phyloP scores from a whole-genome alignment of 2,329 filamentous ascomycete species.

The Arachnomyces sp. region DNA sequence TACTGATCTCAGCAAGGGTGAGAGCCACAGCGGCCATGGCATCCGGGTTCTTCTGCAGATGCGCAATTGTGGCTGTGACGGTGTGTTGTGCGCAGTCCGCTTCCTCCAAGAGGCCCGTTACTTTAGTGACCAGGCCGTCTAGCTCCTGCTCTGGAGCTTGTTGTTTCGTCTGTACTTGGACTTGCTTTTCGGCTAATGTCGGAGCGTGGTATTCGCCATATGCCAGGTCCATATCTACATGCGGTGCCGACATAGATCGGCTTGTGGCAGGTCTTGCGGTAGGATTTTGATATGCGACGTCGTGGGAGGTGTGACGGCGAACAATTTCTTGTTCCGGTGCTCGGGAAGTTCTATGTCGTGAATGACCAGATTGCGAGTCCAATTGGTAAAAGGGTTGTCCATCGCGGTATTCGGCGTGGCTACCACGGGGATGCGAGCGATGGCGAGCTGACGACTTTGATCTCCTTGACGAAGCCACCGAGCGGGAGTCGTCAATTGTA shows the following conservation, averaged over 20 bases:
- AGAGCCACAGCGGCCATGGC: conserved; percentile 89
- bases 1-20: conserved; percentile 83
- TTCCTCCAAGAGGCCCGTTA: conserved; percentile 74
- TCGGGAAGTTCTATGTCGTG: conserved; percentile 15
- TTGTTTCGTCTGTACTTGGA: conserved; percentile 45
- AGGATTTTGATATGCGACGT: conserved; percentile 22
- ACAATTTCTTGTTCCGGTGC: conserved; percentile 18
- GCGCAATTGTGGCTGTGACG: conserved; percentile 72
- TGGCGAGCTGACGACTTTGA: conserved; percentile 22
- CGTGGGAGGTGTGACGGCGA: conserved; percentile 34
- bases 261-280: conserved; percentile 16
- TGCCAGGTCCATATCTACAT: conserved; percentile 82
- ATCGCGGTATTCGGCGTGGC: conserved; percentile 23
- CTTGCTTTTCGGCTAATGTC: conserved; percentile 64
- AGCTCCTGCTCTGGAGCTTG: conserved; percentile 39
- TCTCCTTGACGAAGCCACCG: conserved; percentile 37
- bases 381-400: conserved; percentile 22
- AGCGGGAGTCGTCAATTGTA: conserved; percentile 40
- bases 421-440: conserved; percentile 10
- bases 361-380: conserved; percentile 13
- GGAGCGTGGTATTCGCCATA: conserved; percentile 76
- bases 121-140: conserved; percentile 61
- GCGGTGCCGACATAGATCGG: conserved; percentile 25
- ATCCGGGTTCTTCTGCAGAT: conserved; percentile 75
- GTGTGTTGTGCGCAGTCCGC: conserved; percentile 83